Base-by-base conservation (phyloP, 345 rosid species). In the Hypericum perforatum region DNA sequence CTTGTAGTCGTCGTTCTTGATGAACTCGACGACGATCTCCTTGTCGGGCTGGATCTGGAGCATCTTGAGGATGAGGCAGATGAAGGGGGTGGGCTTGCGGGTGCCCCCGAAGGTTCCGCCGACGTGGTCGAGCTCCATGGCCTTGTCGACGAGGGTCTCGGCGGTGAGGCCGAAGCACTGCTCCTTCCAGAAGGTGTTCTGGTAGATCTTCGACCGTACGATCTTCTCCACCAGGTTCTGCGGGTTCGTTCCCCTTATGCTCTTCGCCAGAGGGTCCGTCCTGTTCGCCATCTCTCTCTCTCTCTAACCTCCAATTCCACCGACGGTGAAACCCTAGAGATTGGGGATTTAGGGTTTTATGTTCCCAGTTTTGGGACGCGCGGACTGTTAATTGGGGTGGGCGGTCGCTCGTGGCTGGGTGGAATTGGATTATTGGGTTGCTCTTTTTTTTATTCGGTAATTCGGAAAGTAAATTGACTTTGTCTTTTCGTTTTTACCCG, bases 11-110 rank as follows among this genome's bases (percentile, higher is more conserved):
- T 87, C 96, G 57, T 91, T 86, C 43, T 81, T 82, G 0, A 90
- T 90, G 72, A 90, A 86, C 58, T 90, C 96, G 11, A 91, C 96
- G 11, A 86, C 95, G 41, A 91, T 82, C 22, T 84, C 95, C 45
- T 91, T 91, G 68, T 87, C 95, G 14, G 95, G 98, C 68, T 87
- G 98, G 61, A 91, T 87, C 61, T 91, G 96, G 22, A 87, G 82
- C 96, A 87, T 87, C 73, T 91, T 91, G 76, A 85, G 61, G 68
- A 84, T 71, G 11, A 82, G 72, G 53, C 96, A 91, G 60, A 87
- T 76, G 66, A 91, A 91, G 1, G 95, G 95, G 5, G 96, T 75
- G 16, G 96, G 96, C 58, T 81, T 84, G 7, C 86, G 79, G 59
- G 66, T 90, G n/a, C 97, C 97, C 5, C 94, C 94, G 56, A 53